Evolutionary conservation across 1,284 basidiomycete species (phyloP), one percentile per base, ranked within the genome.

Genomic region (Tilletia setariae): DNA sequence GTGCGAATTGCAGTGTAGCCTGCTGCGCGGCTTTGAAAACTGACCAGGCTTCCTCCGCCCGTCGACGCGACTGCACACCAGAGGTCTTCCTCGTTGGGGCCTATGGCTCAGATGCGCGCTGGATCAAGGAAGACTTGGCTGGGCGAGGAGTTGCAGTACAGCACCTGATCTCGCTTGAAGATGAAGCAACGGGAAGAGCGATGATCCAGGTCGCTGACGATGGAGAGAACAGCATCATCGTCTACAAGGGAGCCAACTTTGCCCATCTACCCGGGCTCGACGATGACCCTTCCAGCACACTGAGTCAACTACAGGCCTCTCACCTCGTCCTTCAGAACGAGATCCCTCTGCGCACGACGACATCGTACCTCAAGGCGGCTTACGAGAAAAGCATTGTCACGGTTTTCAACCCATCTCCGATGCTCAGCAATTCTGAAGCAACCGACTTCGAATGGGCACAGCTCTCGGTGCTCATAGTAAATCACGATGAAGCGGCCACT

Each of bases 291-390:
- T 46, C 30, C 9, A 47, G 51, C 16, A 64, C 72, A 2, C 76
- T 71, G 40, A 63, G 13, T 2, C 25, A 15, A 25, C 46, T 47
- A 4, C 46, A 23, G 16, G 44, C 65, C 16, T 83, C 85, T 19
- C 85, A 86, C 72, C 78, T 87, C 4, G 79, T 87, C n/a, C 77
- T 87, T 1, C 87, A 87, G 70, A 87, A 88, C 74, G 87, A 88
- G 77, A 86, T 88, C 64, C 86, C 86, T 0, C 80, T 87, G 15
- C 64, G 72, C 0, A 82, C 83, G 6, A 87, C 86, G 4, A 67
- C 82, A 16, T 74, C 83, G 2, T 85, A 85, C 72, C 80, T 86
- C 64, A 28, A 68, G 68, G 21, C 67, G 23, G 69, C 71, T 21
- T 67, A 69, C 47, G 13, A 16, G 59, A 62, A 42, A 6, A 47